phyloP scores from a whole-genome alignment of 768 basidiomycete genomes.

The Leccinum boreale region DNA sequence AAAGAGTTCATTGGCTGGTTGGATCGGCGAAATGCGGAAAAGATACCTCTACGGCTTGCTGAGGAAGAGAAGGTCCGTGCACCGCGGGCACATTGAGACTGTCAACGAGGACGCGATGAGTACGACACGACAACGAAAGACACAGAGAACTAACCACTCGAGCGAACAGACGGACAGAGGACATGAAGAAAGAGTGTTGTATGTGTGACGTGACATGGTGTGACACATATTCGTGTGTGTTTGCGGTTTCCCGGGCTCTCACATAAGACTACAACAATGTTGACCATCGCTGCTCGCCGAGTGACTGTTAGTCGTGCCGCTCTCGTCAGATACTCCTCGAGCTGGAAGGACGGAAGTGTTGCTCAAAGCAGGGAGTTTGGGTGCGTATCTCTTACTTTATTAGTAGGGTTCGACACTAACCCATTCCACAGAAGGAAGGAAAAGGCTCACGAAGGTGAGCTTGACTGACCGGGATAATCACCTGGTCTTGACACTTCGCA shows the following conservation, averaged over 20 bases:
- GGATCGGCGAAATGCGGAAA: conserved; percentile 28
- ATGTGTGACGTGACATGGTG: conserved; percentile 43
- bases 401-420: neutral
- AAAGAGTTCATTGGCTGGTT: conserved; percentile 9
- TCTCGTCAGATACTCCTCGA: conserved; percentile 36
- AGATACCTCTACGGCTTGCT: conserved; percentile 58
- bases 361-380: conserved; percentile 62
- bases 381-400: conserved; percentile 34
- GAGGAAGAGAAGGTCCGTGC: conserved; percentile 61
- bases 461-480: conserved; percentile 1
- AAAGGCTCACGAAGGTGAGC: conserved; percentile 61
- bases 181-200: conserved; percentile 52
- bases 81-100: conserved; percentile 46
- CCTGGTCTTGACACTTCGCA: conserved; percentile 25
- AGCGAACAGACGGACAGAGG: conserved; percentile 51
- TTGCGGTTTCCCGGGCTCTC: neutral
- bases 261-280: conserved; percentile 8
- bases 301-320: conserved; percentile 37
- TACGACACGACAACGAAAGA: neutral
- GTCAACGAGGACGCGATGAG: conserved; percentile 9
- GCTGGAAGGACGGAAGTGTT: conserved; percentile 51
- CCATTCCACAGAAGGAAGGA: conserved; percentile 58
- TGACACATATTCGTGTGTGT: conserved; percentile 25
- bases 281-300: conserved; percentile 35
- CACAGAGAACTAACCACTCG: conserved; percentile 38